These are phyloP conservation scores for Colletotrichum australisinense DNA, from an alignment of 2,329 filamentous ascomycete species.

Conservation along the genomic window DNA sequence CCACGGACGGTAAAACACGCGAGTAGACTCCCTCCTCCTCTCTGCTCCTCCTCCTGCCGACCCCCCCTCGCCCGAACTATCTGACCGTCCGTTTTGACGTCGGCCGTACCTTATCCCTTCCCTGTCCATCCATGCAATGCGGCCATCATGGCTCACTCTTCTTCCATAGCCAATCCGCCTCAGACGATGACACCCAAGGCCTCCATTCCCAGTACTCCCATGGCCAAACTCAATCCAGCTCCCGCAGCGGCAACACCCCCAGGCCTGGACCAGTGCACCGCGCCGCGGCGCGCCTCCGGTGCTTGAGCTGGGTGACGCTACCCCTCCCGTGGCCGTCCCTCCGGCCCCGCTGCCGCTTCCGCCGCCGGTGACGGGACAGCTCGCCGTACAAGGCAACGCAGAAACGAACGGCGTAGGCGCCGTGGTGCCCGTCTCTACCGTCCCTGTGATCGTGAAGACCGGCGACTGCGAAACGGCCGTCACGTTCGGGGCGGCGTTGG, in stretches of 20 bases:
- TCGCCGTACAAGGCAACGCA: slow-evolving; percentile 53
- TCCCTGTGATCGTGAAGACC: slow-evolving; percentile 28
- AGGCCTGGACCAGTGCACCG: slow-evolving; percentile 12
- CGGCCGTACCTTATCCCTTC: not conserved
- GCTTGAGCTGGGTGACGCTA: slow-evolving; percentile 8
- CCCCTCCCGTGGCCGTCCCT: slow-evolving; percentile 18
- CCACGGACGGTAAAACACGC: not conserved
- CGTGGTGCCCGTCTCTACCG: slow-evolving; percentile 37
- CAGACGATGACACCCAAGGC: slow-evolving; percentile 22
- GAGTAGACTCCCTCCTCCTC: too few relatives aligned
- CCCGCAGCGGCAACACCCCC: slow-evolving; percentile 3
- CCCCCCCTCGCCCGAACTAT: slow-evolving; percentile 7
- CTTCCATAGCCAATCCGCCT: not conserved
- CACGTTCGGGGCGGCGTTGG: slow-evolving; percentile 45
- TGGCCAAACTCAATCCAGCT: slow-evolving; percentile 26
- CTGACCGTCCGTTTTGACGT: not conserved
- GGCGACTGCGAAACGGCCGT: slow-evolving; percentile 49
- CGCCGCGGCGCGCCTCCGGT: slow-evolving; percentile 27
- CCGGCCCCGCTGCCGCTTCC: not conserved
- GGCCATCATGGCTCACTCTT: not conserved
- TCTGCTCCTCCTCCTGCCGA: too few relatives aligned
- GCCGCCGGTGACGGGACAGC: slow-evolving; percentile 48
- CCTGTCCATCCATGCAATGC: slow-evolving; percentile 1
- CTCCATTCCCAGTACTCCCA: slow-evolving; percentile 20
- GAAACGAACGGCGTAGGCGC: slow-evolving; percentile 54